phyloP scores from a whole-genome alignment of 306 rosid species.

The Malus sieversii region DNA sequence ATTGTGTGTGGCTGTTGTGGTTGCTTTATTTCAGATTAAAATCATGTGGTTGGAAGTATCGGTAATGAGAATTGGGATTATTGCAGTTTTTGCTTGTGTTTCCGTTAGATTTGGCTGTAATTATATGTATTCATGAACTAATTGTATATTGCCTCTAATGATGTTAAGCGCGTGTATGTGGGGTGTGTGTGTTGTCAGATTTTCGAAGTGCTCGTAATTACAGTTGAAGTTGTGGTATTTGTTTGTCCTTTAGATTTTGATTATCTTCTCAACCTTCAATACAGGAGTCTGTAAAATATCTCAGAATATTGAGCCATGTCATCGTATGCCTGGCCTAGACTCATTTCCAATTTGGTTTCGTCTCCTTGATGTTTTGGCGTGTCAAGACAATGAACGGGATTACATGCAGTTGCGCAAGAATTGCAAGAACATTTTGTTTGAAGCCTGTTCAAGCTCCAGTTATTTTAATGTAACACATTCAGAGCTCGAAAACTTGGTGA shows the following conservation, averaged over 20 bases:
- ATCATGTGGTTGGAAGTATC: not conserved
- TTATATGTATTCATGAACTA: not conserved
- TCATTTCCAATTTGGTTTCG: slow-evolving; percentile 1
- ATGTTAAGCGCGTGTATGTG: not conserved
- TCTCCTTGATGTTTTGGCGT: slow-evolving; percentile 17
- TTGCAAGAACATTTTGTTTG: slow-evolving; percentile 15
- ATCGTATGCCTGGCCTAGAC: not conserved
- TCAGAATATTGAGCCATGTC: not conserved
- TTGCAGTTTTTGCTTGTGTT: not conserved
- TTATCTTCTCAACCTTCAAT: not conserved
- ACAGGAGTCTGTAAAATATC: slow-evolving; percentile 6
- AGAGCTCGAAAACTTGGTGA: slow-evolving; percentile 2
- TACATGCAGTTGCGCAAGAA: slow-evolving; percentile 8
- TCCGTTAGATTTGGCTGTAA: not conserved
- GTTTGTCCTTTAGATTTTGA: not conserved
- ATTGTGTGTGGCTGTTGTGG: not conserved
- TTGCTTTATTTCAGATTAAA: not conserved
- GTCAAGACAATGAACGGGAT: not conserved
- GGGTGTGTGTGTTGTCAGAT: not conserved
- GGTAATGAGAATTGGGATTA: not conserved
- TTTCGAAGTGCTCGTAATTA: not conserved
- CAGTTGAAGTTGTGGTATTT: not conserved
- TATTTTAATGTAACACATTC: not conserved
- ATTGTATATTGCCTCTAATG: not conserved
- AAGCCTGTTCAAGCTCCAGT: slow-evolving; percentile 23